phyloP scores from a whole-genome alignment of 2,329 filamentous ascomycete species.

The Ascochyta lentis region DNA sequence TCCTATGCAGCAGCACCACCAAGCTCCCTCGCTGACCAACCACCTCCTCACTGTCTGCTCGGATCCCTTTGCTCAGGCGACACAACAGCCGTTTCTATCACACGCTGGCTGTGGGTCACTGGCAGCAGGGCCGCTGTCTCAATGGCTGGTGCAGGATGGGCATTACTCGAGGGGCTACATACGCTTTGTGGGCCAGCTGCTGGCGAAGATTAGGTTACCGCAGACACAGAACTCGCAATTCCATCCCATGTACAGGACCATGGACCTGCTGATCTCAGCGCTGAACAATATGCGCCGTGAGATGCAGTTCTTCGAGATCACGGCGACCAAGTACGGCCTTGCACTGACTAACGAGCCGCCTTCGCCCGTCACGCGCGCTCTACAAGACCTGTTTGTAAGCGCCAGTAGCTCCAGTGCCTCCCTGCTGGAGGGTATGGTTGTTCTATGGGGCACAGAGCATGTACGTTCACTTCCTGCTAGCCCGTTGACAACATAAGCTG shows the following conservation, averaged over 20 bases:
- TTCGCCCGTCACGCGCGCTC: constrained; percentile 59
- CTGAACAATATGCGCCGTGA: constrained; percentile 72
- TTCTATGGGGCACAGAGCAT: constrained; percentile 80
- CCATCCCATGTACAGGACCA: constrained; percentile 62
- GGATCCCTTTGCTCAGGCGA: constrained; percentile 61
- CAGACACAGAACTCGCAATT: constrained; percentile 52
- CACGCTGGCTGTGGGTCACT: constrained; percentile 69
- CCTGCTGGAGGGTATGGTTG: constrained; percentile 71
- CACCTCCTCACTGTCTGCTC: constrained; percentile 62
- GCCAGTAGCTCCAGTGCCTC: constrained; percentile 58
- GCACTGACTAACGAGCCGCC: constrained; percentile 55
- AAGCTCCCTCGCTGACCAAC: constrained; percentile 60
- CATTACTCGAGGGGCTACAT: constrained; percentile 76
- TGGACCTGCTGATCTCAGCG: constrained; percentile 68
- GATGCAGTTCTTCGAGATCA: constrained; percentile 71
- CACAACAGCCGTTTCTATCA: constrained; percentile 70
- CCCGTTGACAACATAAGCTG: constrained; percentile 11
- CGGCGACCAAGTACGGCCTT: constrained; percentile 66
- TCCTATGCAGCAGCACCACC: constrained; percentile 21
- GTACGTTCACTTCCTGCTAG: constrained; percentile 37
- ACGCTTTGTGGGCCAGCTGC: constrained; percentile 68
- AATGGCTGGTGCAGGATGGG: constrained; percentile 75
- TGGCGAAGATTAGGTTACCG: constrained; percentile 67
- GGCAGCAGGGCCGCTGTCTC: constrained; percentile 61
- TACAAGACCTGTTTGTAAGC: constrained; percentile 67